A percentile compares a stretch with the other conserved stretches of the same genome.
These are phyloP conservation scores for Trichoderma hamatum DNA, from an alignment of 2,329 filamentous ascomycete genomes.

Conservation along the genomic window DNA sequence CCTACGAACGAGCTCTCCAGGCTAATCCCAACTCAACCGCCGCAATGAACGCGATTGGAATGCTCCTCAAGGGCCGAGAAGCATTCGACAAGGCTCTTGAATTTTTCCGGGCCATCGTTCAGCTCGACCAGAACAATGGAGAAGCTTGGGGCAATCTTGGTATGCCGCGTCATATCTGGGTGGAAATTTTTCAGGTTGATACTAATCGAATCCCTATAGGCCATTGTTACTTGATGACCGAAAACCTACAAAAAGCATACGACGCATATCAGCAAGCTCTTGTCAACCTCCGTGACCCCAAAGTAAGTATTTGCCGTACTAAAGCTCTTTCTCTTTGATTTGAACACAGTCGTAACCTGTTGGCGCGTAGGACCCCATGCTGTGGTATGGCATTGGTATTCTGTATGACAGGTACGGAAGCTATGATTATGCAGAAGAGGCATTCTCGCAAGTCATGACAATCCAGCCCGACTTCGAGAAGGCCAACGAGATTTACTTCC, in stretches of 20 bases:
- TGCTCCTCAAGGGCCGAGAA: constrained; percentile 87
- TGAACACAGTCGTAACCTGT: constrained; percentile 24
- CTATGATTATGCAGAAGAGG: constrained; percentile 94
- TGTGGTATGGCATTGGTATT: constrained; percentile 99
- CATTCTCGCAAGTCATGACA: constrained; percentile 97
- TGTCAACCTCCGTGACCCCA: constrained; percentile 89
- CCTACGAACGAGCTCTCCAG: constrained; percentile 86
- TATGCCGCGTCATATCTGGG: constrained; percentile 49
- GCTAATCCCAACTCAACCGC: constrained; percentile 87
- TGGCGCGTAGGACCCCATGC: constrained; percentile 78
- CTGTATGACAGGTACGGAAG: constrained; percentile 96
- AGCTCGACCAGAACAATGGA: constrained; percentile 85
- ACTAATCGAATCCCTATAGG: constrained; percentile 55
- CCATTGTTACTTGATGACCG: constrained; percentile 99
- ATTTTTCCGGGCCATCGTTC: constrained; percentile 86
- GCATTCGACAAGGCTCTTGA: constrained; percentile 94
- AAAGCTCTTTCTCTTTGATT: not conserved
- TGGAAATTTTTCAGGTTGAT: constrained; percentile 28
- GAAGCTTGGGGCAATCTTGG: constrained; percentile 96
- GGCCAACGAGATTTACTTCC: constrained; percentile 98
- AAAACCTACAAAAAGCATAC: constrained; percentile 95
- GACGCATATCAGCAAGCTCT: constrained; percentile 94
- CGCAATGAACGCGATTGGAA: constrained; percentile 92
- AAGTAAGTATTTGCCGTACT: constrained; percentile 58
- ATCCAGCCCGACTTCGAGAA: constrained; percentile 98